These are phyloP conservation scores for Cryphonectria parasitica DNA, from an alignment of 2,329 filamentous ascomycete genomes.

Conservation along the genomic window DNA sequence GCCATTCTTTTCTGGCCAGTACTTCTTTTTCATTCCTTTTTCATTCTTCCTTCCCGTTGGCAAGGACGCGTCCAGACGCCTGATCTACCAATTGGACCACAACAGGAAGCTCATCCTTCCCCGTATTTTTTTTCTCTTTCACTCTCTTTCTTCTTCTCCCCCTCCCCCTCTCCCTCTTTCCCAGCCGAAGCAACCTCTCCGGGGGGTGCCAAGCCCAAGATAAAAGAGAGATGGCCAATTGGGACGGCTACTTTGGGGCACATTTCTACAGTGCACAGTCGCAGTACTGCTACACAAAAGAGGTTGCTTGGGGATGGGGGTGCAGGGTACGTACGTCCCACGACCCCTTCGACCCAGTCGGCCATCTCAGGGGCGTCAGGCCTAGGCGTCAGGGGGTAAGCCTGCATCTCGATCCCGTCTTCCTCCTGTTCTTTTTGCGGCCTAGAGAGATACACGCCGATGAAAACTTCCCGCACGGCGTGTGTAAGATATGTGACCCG, in stretches of 20 bases:
- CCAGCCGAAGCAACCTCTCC: neutral
- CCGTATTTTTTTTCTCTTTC: too few relatives aligned
- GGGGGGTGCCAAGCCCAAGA: neutral
- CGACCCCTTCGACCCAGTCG: neutral
- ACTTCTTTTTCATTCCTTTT: too few relatives aligned
- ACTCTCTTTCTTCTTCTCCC: too few relatives aligned
- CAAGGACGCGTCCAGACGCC: neutral
- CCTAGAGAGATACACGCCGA: neutral
- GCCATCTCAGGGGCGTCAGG: conserved; percentile 11
- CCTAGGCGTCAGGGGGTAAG: neutral
- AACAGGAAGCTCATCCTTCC: neutral
- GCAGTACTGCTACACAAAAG: neutral
- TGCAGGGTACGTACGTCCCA: conserved; percentile 2
- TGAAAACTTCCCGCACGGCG: neutral
- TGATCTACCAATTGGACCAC: neutral
- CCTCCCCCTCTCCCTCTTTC: neutral
- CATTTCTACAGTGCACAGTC: neutral
- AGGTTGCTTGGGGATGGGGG: neutral
- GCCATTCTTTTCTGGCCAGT: neutral
- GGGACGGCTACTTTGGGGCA: neutral
- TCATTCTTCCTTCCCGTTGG: neutral
- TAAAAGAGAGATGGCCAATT: neutral
- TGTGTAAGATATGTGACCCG: neutral
- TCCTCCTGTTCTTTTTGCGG: neutral
- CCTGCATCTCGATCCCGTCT: conserved; percentile 14